Conservation (phyloP, 2,329 filamentous ascomycete genomes). For the Blastomyces silverae region DNA sequence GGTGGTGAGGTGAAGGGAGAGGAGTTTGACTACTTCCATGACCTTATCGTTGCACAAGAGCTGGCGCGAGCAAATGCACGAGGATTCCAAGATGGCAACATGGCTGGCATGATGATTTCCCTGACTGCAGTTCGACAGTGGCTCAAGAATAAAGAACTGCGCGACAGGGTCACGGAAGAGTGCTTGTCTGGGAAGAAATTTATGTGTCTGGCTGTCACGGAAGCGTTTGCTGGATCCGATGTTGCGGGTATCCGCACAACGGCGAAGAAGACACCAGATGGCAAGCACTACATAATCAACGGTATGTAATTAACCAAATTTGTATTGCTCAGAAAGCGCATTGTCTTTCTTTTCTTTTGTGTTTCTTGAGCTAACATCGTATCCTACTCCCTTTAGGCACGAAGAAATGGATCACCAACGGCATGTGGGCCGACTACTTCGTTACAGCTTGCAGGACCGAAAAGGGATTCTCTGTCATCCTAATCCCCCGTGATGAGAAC, state of each 20-base stretch:
- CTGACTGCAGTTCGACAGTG: constrained; percentile 75
- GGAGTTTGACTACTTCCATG: constrained; percentile 84
- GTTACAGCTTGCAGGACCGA: constrained; percentile 57
- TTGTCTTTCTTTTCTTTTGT: constrained; percentile 21
- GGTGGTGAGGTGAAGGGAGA: constrained; percentile 62
- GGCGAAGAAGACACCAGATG: constrained; percentile 47
- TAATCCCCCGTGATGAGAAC: constrained; percentile 48
- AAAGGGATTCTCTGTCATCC: constrained; percentile 50
- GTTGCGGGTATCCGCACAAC: constrained; percentile 58
- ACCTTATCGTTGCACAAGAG: constrained; percentile 70
- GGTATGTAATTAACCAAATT: constrained; percentile 36
- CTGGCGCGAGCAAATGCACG: constrained; percentile 62
- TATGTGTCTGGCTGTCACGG: constrained; percentile 80
- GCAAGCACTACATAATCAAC: constrained; percentile 53
- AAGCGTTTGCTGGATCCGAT: constrained; percentile 68
- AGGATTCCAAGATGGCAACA: constrained; percentile 76
- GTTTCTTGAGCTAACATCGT: not conserved
- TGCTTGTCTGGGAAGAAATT: constrained; percentile 77
- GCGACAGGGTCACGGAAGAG: constrained; percentile 61
- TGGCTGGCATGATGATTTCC: constrained; percentile 79
- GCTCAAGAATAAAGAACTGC: constrained; percentile 60
- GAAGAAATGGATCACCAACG: constrained; percentile 64
- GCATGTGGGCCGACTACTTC: constrained; percentile 54
- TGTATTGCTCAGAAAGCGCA: constrained; percentile 41
- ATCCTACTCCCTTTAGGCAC: not conserved